Evolutionary conservation across 2,329 filamentous ascomycete species (phyloP).

Genomic region (Microdochium trichocladiopsis): DNA sequence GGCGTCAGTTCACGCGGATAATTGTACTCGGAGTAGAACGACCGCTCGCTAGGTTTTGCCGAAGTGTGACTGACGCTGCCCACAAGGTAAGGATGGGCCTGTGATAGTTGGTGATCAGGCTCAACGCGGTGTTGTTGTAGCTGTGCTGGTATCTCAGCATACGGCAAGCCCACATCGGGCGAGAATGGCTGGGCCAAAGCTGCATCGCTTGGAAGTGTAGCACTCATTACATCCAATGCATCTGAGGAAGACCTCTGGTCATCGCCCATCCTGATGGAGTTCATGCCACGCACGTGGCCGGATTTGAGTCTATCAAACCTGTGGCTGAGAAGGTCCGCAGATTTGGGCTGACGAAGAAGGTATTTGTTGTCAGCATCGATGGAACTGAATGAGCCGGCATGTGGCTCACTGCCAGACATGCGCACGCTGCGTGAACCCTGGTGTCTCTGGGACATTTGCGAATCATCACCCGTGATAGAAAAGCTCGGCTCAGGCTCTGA

Average conservation of each 20-base stretch:
- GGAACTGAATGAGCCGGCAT: not conserved
- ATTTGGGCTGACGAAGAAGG: conserved; percentile 6
- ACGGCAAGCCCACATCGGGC: not conserved
- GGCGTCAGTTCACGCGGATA: conserved; percentile 51
- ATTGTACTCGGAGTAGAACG: conserved; percentile 35
- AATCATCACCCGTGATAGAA: conserved; percentile 7
- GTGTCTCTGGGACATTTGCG: not conserved
- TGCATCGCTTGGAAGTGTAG: conserved; percentile 32
- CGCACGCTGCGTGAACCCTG: not conserved
- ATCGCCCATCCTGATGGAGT: conserved; percentile 13
- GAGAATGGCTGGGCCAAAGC: conserved; percentile 14
- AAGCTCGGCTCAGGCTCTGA: conserved; percentile 13
- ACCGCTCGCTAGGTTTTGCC: not conserved
- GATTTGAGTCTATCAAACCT: conserved; percentile 6
- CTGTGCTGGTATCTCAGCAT: not conserved
- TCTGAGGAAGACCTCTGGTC: conserved; percentile 6
- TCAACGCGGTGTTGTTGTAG: not conserved
- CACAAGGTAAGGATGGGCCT: conserved; percentile 43
- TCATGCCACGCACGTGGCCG: conserved; percentile 14
- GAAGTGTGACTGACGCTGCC: conserved; percentile 40
- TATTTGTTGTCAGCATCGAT: not conserved
- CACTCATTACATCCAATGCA: conserved; percentile 10
- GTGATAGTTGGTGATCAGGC: not conserved
- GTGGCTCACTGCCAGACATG: not conserved
- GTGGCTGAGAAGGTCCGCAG: conserved; percentile 7